Percentiles rank a stretch among this genome's conserved stretches.
Conservation (phyloP, 2,329 filamentous ascomycete species). For the Lachnellula cervina region DNA sequence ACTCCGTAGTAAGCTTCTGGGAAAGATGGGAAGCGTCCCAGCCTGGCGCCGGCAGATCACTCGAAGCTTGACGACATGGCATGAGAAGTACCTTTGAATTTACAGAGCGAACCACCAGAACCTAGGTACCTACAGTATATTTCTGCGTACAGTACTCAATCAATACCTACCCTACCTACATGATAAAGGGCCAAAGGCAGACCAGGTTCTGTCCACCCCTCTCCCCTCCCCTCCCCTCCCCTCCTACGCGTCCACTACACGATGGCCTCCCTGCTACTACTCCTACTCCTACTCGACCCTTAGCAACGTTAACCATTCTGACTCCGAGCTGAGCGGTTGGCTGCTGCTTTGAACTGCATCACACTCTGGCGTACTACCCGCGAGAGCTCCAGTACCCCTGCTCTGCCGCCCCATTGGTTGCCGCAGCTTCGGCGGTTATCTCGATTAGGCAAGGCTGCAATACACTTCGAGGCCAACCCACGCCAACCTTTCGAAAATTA, state of each 20-base stretch:
- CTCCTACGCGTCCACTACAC: slow-evolving; percentile 7
- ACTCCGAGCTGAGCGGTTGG: slow-evolving; percentile 10
- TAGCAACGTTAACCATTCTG: neutral
- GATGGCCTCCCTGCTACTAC: too few relatives aligned
- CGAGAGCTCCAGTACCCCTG: slow-evolving; percentile 21
- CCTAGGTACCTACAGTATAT: too few relatives aligned
- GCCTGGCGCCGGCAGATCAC: neutral
- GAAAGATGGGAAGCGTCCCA: neutral
- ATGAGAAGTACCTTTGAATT: too few relatives aligned
- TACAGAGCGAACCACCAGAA: too few relatives aligned
- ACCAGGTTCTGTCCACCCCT: neutral
- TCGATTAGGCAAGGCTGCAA: slow-evolving; percentile 29
- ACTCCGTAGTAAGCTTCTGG: neutral
- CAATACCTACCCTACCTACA: too few relatives aligned
- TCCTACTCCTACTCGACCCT: neutral
- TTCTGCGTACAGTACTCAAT: too few relatives aligned
- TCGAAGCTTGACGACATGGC: neutral
- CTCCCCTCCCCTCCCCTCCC: slow-evolving; percentile 15
- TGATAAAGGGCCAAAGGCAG: neutral
- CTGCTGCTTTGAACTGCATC: slow-evolving; percentile 14
- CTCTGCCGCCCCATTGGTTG: slow-evolving; percentile 24
- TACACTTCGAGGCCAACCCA: slow-evolving; percentile 12
- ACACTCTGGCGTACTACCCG: slow-evolving; percentile 26
- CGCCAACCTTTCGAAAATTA: too few relatives aligned
- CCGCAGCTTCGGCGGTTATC: slow-evolving; percentile 29